Conservation (phyloP, 2,329 filamentous ascomycete genomes). For the Zarea fungicola region DNA sequence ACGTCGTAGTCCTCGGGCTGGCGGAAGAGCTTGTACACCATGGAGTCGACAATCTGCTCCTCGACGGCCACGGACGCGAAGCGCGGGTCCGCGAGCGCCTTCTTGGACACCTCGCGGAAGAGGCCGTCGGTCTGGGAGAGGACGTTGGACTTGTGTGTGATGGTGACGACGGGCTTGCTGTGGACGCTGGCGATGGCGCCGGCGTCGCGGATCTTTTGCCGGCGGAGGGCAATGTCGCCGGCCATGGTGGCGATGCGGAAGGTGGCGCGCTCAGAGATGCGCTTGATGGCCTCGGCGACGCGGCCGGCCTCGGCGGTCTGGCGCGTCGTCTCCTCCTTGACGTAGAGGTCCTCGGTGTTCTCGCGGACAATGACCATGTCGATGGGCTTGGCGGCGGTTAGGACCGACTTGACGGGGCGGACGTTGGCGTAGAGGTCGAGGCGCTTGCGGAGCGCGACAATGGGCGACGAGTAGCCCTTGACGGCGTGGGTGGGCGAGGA, state of each 20-base stretch:
- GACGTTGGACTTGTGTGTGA: constrained; percentile 98
- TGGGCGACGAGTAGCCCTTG: constrained; percentile 92
- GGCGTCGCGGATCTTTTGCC: constrained; percentile 70
- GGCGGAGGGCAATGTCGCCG: constrained; percentile 84
- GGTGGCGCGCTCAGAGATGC: constrained; percentile 81
- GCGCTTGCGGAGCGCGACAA: constrained; percentile 92
- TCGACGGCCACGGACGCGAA: constrained; percentile 68
- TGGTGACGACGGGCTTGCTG: constrained; percentile 71
- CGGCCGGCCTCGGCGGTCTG: constrained; percentile 64
- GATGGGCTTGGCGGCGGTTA: constrained; percentile 61
- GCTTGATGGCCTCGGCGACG: constrained; percentile 96
- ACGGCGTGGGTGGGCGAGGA: constrained; percentile 86
- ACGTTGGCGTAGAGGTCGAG: constrained; percentile 97
- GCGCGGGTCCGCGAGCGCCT: constrained; percentile 60
- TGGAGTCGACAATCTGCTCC: constrained; percentile 98
- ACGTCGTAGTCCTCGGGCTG: constrained; percentile 95
- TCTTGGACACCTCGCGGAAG: constrained; percentile 76
- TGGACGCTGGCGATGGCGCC: constrained; percentile 49
- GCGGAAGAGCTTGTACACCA: constrained; percentile 99
- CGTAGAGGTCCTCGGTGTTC: constrained; percentile 97
- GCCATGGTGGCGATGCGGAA: constrained; percentile 88
- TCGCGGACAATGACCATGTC: constrained; percentile 98
- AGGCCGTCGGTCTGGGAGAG: constrained; percentile 93
- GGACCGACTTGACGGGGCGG: constrained; percentile 82
- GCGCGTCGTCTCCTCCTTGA: constrained; percentile 90